Evolutionary conservation across 179 eudicot genomes (phyloP), one percentile per base, ranked within the genome.

Genomic region (Corrigiola litoralis): DNA sequence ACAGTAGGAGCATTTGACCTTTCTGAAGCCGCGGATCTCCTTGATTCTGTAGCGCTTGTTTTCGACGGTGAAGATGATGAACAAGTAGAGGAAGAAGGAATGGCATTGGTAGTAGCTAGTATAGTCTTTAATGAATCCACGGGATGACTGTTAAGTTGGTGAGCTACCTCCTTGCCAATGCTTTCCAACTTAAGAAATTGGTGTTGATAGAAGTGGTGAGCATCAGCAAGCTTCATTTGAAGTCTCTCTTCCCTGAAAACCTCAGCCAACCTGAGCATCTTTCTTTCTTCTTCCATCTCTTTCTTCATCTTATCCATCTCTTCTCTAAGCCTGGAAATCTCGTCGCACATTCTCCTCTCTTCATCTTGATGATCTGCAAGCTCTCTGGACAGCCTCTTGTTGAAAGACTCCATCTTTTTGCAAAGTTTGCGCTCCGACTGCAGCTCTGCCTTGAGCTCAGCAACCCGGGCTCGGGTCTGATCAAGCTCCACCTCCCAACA

Each of bases 211-310:
- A 89, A 46, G 2, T 76, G 18, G 38, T 80, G 87, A 0, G 94
- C 94, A 38, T 89, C 94, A 6, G 75, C 34, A 17, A 89, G 87
- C 72, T 89, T 89, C 89, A 89, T 89, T 21, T 83, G 90, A 4
- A 87, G 82, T 33, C 94, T 74, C 59, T 87, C 94, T 48, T 89
- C 94, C 20, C 96, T 70, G 5, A 86, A 68, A 8, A 84, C 84
- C 74, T 87, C 96, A 0, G 94, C 87, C 74, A 80, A 64, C 7
- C 81, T 71, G 63, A 85, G 20, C 96, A 89, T 84, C 76, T 81
- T 83, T 25, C 90, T 72, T 69, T 87, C 94, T 34, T 81, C 86
- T 27, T 81, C 84, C 42, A 87, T 79, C 52, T 85, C 96, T 36
- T 12, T 72, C 81, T 67, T 82, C 73, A 75, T 68, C 54, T 75